Base-by-base conservation (phyloP, 2,329 filamentous ascomycete species). In the Fusarium tanahbumbuense region DNA sequence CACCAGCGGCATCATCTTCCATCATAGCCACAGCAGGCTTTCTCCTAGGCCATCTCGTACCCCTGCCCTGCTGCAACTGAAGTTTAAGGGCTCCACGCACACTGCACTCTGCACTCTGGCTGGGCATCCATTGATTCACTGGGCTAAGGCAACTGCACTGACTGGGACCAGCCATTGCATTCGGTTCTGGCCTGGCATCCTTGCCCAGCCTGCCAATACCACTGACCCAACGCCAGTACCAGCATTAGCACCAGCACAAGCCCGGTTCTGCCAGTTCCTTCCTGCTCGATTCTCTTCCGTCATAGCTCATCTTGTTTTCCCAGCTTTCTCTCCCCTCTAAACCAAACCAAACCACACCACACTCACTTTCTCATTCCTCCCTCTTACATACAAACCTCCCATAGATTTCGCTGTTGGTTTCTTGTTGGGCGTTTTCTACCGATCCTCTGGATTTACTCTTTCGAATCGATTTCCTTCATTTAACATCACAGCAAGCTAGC, bases 11-110 rank as follows among this genome's bases (percentile, higher is more conserved):
- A 71, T 71, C 68, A 71, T 71, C 68, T 45, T 68, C 67, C 68
- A 71, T 71, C 68, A 71, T 71, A 71, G 68, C 68, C 68, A 70
- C 67, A 42, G 49, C 67, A 67, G 67, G 62, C 56, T 70, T 66
- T 53, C 49, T 45, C 32, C 34, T 41, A 41, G 13, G 49, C 34
- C 55, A 40, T 41, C 15, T 34, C 22, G 30, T 37, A 61, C 45
- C 67, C 63, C 59, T 70, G 67, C 28, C 46, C 41, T 32, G 37
- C 27, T 20, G 10, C n/a, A 47, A 56, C 64, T 64, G 58, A 61
- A 65, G 40, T 61, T 67, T 44, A 54, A 66, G 63, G 66, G 67
- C 46, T 64, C 67, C 67, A 67, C 67, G 55, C 67, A 66, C 63
- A 45, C 50, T 41, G 60, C 57, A 45, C 50, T 22, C 50, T 64